Conservation (phyloP, 495 filamentous ascomycete genomes). For the Tuber melanosporum region DNA sequence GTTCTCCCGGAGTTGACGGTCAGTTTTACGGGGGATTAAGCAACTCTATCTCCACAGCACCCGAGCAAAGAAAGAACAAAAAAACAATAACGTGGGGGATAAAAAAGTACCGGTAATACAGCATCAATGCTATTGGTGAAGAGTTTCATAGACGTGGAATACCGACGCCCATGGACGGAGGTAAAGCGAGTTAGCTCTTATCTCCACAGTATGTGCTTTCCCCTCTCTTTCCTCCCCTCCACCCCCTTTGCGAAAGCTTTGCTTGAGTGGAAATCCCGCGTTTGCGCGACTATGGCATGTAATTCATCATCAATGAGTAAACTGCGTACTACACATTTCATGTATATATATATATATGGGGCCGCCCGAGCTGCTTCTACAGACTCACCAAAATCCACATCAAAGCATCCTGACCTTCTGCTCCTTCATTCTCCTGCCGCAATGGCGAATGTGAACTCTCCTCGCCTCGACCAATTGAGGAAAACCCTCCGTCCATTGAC, state of each 20-base stretch:
- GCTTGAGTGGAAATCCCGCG: neutral
- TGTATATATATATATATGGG: neutral
- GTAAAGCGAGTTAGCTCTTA: neutral
- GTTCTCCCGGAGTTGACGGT: neutral
- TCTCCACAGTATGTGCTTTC: neutral
- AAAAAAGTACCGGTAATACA: neutral
- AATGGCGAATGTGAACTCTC: conserved; percentile 1
- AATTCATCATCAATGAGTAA: neutral
- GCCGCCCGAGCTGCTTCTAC: neutral
- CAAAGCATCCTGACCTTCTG: neutral
- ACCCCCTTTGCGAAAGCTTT: neutral
- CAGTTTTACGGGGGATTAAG: neutral
- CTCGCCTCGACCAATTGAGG: conserved; percentile 12
- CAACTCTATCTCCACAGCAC: neutral
- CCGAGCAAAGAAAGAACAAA: neutral
- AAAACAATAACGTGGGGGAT: neutral
- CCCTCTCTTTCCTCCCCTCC: neutral
- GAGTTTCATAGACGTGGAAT: neutral
- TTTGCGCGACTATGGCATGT: neutral
- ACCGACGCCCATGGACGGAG: neutral
- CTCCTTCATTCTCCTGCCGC: neutral
- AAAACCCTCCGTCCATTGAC: conserved; percentile 8
- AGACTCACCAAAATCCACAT: neutral
- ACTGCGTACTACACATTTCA: neutral
- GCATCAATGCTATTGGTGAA: neutral